Evolutionary conservation across 306 rosid species (phyloP), one percentile per base, ranked within the genome.

Genomic region (Echinosophora koreensis): DNA sequence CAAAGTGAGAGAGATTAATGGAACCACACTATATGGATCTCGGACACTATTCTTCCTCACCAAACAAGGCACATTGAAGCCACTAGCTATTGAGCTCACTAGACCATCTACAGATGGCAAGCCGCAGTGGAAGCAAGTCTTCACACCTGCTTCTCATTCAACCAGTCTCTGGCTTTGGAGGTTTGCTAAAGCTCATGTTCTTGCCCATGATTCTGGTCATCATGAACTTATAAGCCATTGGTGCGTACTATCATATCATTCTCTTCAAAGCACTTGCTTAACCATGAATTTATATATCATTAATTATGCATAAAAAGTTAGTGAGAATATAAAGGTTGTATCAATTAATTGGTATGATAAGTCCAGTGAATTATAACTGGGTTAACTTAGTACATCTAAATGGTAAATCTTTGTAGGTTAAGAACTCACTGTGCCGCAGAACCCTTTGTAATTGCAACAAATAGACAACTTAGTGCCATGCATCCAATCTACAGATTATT

Each of bases 181-280:
- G 75, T 84, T 84, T 60, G 90, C 90, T 16, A 84, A 86, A 78
- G 58, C 71, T 69, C 84, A 86, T 84, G 87, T 86, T 41, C 80
- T 86, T 66, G 78, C 89, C 11, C 86, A 86, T 18, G 89, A 86
- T 77, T 55, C 85, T 10, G 89, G 85, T 30, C 17, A 66, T 46
- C 89, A 86, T 76, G 87, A 86, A 79, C 87, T 86, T 54, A 5
- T 82, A 27, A 86, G 62, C 67, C 89, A 86, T 10, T 86, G 89
- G 89, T 86, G 5, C 44, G 75, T 60, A 3, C 7, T 39, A 2
- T 15, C 54, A 58, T 42, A 1, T 34, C 16, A 17, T 76, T 71
- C 2, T 52, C 9, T 63, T 77, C 32, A 30, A 30, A 2, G 32
- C 32, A 30, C 32, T 2, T 30, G 32, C 3, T 30, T 30, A 30